These are phyloP conservation scores for Taphrina populina DNA, from an alignment of 1,139 yeast species.

Conservation along the genomic window DNA sequence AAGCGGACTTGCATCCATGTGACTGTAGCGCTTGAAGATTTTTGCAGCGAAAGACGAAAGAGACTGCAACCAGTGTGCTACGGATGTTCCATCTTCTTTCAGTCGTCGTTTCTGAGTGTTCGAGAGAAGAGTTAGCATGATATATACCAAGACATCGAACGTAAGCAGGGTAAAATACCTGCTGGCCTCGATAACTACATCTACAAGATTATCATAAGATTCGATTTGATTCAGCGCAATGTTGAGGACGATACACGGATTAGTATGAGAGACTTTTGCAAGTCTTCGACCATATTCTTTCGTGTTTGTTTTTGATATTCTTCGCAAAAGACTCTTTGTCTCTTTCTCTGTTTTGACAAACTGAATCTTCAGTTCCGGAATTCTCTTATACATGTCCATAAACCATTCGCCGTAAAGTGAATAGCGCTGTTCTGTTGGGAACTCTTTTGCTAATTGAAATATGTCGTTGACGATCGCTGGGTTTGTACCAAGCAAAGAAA, in stretches of 20 bases:
- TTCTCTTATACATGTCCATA: slow-evolving; percentile 55
- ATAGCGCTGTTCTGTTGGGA: slow-evolving; percentile 65
- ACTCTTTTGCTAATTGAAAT: slow-evolving; percentile 56
- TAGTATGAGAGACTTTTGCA: slow-evolving; percentile 72
- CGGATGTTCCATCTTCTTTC: slow-evolving; percentile 78
- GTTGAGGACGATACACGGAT: slow-evolving; percentile 72
- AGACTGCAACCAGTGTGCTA: slow-evolving; percentile 76
- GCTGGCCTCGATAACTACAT: slow-evolving; percentile 76
- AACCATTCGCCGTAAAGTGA: slow-evolving; percentile 81
- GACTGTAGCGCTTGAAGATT: slow-evolving; percentile 44
- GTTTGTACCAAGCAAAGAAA: slow-evolving; percentile 61
- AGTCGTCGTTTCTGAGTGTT: slow-evolving; percentile 49
- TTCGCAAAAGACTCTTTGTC: slow-evolving; percentile 74
- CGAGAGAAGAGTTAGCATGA: slow-evolving; percentile 57
- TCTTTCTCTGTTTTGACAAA: slow-evolving; percentile 73
- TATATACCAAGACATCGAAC: slow-evolving; percentile 81
- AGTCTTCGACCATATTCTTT: slow-evolving; percentile 72
- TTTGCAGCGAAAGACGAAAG: slow-evolving; percentile 47
- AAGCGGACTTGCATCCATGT: slow-evolving; percentile 49
- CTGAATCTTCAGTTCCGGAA: slow-evolving; percentile 61
- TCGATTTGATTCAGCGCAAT: slow-evolving; percentile 59
- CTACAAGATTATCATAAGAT: slow-evolving; percentile 84
- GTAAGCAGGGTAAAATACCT: slow-evolving; percentile 73
- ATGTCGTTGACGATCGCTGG: slow-evolving; percentile 64
- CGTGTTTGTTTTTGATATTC: slow-evolving; percentile 84